phyloP scores from a whole-genome alignment of 2,329 filamentous ascomycete species.

The Esteya vermicola region DNA sequence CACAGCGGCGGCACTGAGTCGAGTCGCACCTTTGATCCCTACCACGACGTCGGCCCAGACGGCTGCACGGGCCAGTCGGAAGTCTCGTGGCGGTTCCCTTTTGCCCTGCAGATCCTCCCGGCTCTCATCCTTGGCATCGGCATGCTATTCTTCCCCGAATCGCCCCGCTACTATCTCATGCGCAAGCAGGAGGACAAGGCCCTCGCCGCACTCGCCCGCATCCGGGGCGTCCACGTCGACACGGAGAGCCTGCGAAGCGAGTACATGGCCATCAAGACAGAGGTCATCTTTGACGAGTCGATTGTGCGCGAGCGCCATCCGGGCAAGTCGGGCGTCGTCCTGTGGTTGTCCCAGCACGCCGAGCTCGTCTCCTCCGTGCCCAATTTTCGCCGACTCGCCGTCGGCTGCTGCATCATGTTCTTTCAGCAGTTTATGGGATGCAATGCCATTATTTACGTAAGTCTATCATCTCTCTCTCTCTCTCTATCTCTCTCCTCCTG shows the following conservation, averaged over 20 bases:
- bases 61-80: slow-evolving; percentile 1
- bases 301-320: not conserved
- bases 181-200: not conserved
- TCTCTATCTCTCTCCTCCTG: not conserved
- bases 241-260: not conserved
- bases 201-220: not conserved
- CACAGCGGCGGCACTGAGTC: not conserved
- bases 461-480: not conserved
- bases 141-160: not conserved
- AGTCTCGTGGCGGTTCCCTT: not conserved
- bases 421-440: slow-evolving; percentile 1
- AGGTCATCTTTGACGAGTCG: not conserved
- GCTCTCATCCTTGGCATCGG: not conserved
- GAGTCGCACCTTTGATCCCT: slow-evolving; percentile 1
- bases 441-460: slow-evolving; percentile 1
- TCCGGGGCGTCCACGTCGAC: not conserved
- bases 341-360: not conserved
- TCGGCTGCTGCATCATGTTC: not conserved
- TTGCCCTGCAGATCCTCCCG: slow-evolving; percentile 1
- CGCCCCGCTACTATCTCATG: not conserved
- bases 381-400: not conserved
- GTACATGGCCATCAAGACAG: not conserved
- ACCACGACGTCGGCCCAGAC: not conserved
- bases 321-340: not conserved
- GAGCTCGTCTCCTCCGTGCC: not conserved